Conservation (phyloP, 2,329 filamentous ascomycete species). For the Verruconis gallopava region DNA sequence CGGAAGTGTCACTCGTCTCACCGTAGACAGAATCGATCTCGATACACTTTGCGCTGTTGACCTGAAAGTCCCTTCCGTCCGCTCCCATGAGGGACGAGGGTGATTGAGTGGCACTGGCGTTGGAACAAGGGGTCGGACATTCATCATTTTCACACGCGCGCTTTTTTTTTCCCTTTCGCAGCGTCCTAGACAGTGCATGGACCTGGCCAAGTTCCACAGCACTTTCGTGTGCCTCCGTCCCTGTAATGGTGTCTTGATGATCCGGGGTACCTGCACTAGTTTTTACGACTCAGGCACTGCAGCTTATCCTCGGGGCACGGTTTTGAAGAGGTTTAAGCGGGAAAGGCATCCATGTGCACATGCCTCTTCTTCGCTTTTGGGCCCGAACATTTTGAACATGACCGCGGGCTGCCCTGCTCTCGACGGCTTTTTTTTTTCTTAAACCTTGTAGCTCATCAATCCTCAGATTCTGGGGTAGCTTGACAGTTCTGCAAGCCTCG, state of each 20-base stretch:
- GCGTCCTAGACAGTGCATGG: no score
- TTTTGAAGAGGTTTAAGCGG: background rate
- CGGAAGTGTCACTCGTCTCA: background rate
- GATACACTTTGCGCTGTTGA: slow-evolving; percentile 1
- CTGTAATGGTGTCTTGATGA: background rate
- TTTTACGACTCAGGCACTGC: background rate
- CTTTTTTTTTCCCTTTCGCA: background rate
- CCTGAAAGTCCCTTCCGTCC: background rate
- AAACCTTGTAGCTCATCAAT: no score
- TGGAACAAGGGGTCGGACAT: background rate
- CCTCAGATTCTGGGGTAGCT: background rate
- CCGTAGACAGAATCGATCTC: background rate
- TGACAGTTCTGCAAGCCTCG: background rate
- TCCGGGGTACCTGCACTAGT: background rate
- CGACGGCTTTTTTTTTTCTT: no score
- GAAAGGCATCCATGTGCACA: background rate
- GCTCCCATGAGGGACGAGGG: background rate
- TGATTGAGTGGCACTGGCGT: background rate
- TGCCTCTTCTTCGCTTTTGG: no score
- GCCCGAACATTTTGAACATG: no score
- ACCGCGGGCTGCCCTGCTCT: no score
- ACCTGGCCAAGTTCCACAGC: no score
- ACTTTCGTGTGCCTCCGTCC: no score
- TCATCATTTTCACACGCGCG: background rate
- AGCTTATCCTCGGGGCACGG: background rate